Conservation (phyloP, 1,139 yeast genomes). For the Kodamaea derodonti region DNA sequence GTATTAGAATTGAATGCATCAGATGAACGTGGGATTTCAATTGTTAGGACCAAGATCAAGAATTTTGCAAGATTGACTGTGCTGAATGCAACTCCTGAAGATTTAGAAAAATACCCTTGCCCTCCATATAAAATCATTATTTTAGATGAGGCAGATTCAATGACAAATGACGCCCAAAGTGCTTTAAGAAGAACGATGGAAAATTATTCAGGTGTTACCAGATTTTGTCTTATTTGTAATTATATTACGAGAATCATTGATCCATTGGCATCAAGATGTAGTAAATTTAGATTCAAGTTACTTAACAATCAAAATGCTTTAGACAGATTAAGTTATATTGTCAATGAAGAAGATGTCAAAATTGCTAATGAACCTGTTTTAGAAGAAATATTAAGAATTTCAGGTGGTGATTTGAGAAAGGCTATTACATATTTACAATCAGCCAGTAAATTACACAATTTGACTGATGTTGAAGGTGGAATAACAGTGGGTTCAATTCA, state of each 20-base stretch:
- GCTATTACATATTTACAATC: conserved; percentile 91
- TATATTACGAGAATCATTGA: conserved; percentile 95
- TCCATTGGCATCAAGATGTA: conserved; percentile 93
- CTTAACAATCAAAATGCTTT: conserved; percentile 71
- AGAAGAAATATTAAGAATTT: conserved; percentile 57
- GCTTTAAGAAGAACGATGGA: conserved; percentile 97
- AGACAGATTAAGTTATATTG: conserved; percentile 58
- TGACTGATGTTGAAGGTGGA: conserved; percentile 16
- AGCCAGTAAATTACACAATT: conserved; percentile 60
- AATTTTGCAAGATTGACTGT: conserved; percentile 87
- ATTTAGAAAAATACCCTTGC: conserved; percentile 75
- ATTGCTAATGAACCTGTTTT: conserved; percentile 48
- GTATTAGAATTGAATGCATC: conserved; percentile 93
- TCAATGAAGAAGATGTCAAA: conserved; percentile 47
- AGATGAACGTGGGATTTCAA: conserved; percentile 93
- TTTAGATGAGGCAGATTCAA: conserved; percentile 94
- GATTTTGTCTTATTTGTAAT: conserved; percentile 92
- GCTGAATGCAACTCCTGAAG: conserved; percentile 71
- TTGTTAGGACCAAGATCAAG: conserved; percentile 89
- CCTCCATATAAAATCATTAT: conserved; percentile 89
- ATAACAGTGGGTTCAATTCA: conserved; percentile 47
- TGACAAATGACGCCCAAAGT: conserved; percentile 98
- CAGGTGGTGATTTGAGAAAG: conserved; percentile 88
- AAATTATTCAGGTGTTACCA: conserved; percentile 81
- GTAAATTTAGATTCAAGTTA: conserved; percentile 85